Evolutionary conservation across 2,329 filamentous ascomycete species (phyloP), one percentile per base, ranked within the genome.

Genomic region (Paradendryphiella salina): DNA sequence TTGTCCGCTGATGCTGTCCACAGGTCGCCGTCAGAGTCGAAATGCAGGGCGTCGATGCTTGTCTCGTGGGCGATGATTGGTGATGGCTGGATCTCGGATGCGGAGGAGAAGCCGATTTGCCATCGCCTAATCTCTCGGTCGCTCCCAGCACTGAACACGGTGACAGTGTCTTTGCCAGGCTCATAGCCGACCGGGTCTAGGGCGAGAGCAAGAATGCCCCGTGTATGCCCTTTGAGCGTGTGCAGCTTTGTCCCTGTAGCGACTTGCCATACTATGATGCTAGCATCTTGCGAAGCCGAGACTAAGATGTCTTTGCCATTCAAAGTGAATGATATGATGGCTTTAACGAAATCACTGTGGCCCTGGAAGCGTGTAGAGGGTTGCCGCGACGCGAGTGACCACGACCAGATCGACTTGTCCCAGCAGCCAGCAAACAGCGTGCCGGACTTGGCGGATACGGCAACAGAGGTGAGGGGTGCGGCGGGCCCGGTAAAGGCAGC

Each of bases 1-100:
- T 90, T 94, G 71, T 99, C 94, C 4, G 90, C 91, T 53, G 90
- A 96, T 5, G 92, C 88, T 6, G 93, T 96, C 91, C 91, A 97
- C 11, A 96, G 76, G 63, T 96, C 89, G 26, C 82, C 85, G 38
- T 85, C 83, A 4, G 74, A 73, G 57, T 91, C 87, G 63, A 96
- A 96, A 15, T 82, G 77, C 11, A 97, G 76, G 58, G 83, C 85
- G 74, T 96, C 95, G 8, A 99, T 85, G 59, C 88, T 94, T 0
- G 94, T 99, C 61, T 96, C 90, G 72, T 99, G 94, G 56, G 87
- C 87, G 38, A 87, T 75, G 42, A 96, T 85, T 1, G 82, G 66
- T 73, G 80, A 59, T 75, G 79, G 52, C 74, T 63, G 52, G 7
- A 63, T 45, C 39, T 69, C 62, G 2, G 55, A 60, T 18, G 65